phyloP scores from a whole-genome alignment of 257 asterid genomes.

The Plectranthus barbatus region DNA sequence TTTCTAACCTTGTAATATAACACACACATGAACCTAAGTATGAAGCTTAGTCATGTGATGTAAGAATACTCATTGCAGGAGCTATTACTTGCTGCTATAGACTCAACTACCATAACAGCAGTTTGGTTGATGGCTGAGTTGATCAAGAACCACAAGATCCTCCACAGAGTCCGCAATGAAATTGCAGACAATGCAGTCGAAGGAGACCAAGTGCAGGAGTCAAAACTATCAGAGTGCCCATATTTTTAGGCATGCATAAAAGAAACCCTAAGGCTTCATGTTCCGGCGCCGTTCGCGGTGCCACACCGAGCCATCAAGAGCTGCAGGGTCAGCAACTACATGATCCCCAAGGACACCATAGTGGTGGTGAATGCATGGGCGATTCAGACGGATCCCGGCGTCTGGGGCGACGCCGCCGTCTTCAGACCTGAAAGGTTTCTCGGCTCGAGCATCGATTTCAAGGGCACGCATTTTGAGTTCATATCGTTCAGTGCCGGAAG shows the following conservation, averaged over 20 bases:
- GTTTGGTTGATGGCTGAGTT: slow-evolving; percentile 10
- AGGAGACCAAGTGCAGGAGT: background rate
- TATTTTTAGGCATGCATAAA: slow-evolving; percentile 11
- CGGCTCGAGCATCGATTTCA: background rate
- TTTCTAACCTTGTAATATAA: too few relatives aligned
- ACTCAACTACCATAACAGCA: background rate
- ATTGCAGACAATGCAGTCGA: too few relatives aligned
- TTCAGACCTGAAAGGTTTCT: slow-evolving; percentile 18
- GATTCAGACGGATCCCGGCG: background rate
- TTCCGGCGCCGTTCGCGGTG: slow-evolving; percentile 9
- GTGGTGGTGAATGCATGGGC: slow-evolving; percentile 24
- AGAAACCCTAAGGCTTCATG: slow-evolving; percentile 14
- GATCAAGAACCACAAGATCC: background rate
- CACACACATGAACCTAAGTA: too few relatives aligned
- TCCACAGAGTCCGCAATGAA: background rate
- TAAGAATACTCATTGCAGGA: too few relatives aligned
- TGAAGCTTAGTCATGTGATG: too few relatives aligned
- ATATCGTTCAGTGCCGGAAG: slow-evolving; percentile 14
- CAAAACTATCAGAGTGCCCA: background rate
- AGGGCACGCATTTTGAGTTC: background rate
- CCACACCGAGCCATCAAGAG: slow-evolving; percentile 19
- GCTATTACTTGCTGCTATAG: background rate
- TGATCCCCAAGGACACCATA: slow-evolving; percentile 13
- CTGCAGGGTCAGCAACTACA: background rate
- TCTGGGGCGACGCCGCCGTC: slow-evolving; percentile 3